Conservation (phyloP, 257 asterid species). For the Echium plantagineum region DNA sequence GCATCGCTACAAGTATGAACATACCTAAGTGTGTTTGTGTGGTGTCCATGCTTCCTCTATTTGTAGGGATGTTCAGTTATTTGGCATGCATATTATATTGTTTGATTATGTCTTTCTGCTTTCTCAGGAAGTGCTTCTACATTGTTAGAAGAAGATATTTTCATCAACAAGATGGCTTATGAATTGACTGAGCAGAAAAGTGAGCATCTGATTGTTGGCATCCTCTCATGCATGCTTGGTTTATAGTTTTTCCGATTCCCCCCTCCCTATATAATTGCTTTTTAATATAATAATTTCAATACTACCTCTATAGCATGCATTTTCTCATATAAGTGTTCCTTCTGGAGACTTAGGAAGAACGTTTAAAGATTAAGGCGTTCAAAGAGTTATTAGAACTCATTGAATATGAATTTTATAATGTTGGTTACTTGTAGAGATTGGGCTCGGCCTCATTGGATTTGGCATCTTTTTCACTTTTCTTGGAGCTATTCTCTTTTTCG, state of each 20-base stretch:
- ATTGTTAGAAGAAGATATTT: neutral
- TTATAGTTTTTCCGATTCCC: no score
- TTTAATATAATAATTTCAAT: no score
- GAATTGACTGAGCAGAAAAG: constrained; percentile 57
- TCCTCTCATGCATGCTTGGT: no score
- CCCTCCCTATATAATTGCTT: no score
- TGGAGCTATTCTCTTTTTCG: constrained; percentile 58
- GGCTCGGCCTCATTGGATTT: constrained; percentile 72
- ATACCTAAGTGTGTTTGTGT: no score
- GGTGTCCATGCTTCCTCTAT: no score
- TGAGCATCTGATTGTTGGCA: constrained; percentile 14
- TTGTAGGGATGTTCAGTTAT: neutral
- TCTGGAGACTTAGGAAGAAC: no score
- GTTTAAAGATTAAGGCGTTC: neutral
- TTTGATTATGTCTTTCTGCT: constrained; percentile 1
- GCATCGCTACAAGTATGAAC: no score
- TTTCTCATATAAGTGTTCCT: neutral
- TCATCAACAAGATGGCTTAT: constrained; percentile 35
- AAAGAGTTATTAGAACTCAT: neutral
- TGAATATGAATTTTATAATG: constrained; percentile 1
- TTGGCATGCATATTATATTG: neutral
- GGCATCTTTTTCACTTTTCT: constrained; percentile 72
- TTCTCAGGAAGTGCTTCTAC: neutral
- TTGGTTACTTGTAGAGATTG: constrained; percentile 49
- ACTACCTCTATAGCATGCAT: neutral